Evolutionary conservation across 768 basidiomycete species (phyloP).

Genomic region (Roridomyces roridus): DNA sequence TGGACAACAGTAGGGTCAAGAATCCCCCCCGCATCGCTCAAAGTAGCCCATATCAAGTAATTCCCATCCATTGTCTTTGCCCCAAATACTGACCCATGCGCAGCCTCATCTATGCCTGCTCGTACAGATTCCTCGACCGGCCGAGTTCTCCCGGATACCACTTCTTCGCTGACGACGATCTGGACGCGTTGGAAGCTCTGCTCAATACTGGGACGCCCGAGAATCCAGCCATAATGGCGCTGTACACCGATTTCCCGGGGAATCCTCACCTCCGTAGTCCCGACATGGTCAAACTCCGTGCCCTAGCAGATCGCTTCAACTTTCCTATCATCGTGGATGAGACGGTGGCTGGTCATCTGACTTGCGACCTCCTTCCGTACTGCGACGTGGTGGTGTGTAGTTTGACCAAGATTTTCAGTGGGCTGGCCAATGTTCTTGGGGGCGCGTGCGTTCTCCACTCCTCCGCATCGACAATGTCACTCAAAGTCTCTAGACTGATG

Average conservation of each 20-base stretch:
- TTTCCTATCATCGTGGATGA: conserved; percentile 60
- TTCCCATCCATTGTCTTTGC: background rate
- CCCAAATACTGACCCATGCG: background rate
- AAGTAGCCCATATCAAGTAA: conserved; percentile 39
- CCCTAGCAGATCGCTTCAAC: conserved; percentile 51
- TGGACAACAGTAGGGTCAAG: conserved; percentile 34
- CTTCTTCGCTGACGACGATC: conserved; percentile 50
- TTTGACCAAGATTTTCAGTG: conserved; percentile 60
- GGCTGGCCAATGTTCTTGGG: conserved; percentile 60
- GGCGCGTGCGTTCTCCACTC: conserved; percentile 60
- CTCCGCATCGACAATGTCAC: too few species aligned
- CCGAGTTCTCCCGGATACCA: conserved; percentile 54
- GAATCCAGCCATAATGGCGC: conserved; percentile 43
- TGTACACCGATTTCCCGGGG: conserved; percentile 59
- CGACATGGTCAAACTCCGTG: conserved; percentile 44
- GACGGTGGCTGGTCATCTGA: conserved; percentile 58
- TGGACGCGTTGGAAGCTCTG: conserved; percentile 38
- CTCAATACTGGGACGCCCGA: conserved; percentile 28
- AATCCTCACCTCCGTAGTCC: conserved; percentile 58
- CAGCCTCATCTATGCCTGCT: conserved; percentile 60
- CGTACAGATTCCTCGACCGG: conserved; percentile 55
- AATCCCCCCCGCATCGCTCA: conserved; percentile 50
- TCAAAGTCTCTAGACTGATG: conserved; percentile 43
- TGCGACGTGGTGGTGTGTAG: conserved; percentile 57
- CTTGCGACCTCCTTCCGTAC: conserved; percentile 51